Evolutionary conservation across 2,329 filamentous ascomycete genomes (phyloP).

Genomic region (Fusarium tricinctum): DNA sequence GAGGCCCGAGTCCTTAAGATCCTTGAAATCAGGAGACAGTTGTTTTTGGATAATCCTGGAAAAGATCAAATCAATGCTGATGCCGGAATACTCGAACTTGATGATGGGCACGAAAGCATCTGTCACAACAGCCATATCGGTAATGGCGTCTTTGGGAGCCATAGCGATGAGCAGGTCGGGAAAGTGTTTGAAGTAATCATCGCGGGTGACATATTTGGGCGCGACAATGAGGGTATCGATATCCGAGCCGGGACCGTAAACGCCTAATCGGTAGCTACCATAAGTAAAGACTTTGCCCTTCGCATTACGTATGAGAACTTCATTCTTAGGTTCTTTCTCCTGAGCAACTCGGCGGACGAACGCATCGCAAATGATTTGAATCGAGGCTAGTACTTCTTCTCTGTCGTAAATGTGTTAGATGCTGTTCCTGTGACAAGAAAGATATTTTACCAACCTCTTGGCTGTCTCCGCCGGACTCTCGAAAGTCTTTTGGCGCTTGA

Average conservation of each 20-base stretch:
- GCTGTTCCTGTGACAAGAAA: not conserved
- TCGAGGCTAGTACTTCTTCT: conserved; percentile 75
- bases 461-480: conserved; percentile 86
- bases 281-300: conserved; percentile 96
- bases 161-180: conserved; percentile 83
- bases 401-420: conserved; percentile 30
- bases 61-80: conserved; percentile 96
- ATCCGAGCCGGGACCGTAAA: conserved; percentile 95
- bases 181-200: conserved; percentile 93
- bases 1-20: conserved; percentile 85
- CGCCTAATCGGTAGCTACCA: conserved; percentile 93
- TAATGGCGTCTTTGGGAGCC: conserved; percentile 82
- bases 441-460: conserved; percentile 71
- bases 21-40: conserved; percentile 75
- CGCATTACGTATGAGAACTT: conserved; percentile 83
- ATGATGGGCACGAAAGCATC: conserved; percentile 98
- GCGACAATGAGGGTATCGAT: conserved; percentile 96
- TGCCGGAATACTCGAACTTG: conserved; percentile 90
- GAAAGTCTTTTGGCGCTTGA: conserved; percentile 92
- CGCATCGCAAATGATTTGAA: conserved; percentile 85
- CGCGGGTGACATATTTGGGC: conserved; percentile 87
- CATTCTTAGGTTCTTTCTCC: conserved; percentile 78
- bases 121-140: conserved; percentile 85
- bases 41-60: conserved; percentile 79
- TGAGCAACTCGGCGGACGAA: conserved; percentile 87